These are phyloP conservation scores for Daedaleopsis nitida DNA, from an alignment of 768 basidiomycete species.

Conservation along the genomic window DNA sequence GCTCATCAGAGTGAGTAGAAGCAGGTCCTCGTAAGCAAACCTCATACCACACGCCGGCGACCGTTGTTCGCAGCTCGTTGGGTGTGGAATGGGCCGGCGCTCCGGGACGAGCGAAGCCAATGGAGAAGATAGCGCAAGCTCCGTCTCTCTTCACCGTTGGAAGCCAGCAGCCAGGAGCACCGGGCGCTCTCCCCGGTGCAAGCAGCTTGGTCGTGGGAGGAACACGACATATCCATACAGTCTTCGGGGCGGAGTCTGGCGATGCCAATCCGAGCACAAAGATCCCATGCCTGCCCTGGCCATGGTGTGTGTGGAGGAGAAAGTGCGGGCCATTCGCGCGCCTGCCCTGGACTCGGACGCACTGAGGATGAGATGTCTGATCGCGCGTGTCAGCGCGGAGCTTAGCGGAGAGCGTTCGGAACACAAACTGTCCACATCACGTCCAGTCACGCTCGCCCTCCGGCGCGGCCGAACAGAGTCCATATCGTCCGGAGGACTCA, in stretches of 20 bases:
- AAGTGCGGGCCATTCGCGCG: conserved; percentile 10
- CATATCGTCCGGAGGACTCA: neutral
- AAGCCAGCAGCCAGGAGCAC: neutral
- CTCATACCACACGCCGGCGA: neutral
- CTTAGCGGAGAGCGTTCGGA: conserved; percentile 6
- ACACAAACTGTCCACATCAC: neutral
- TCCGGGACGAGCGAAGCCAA: conserved; percentile 4
- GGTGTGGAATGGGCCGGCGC: neutral
- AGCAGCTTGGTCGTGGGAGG: conserved; percentile 11
- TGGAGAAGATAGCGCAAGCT: neutral
- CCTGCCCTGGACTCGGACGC: conserved; percentile 8
- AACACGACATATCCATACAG: neutral
- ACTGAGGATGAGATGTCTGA: neutral
- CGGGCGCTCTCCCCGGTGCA: neutral
- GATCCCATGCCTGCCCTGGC: neutral
- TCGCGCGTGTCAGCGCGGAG: conserved; percentile 10
- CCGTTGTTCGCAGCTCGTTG: neutral
- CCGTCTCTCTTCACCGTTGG: neutral
- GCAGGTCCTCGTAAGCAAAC: neutral
- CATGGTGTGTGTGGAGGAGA: conserved; percentile 2
- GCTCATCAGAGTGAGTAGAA: conserved; percentile 4
- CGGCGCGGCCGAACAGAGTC: conserved; percentile 1
- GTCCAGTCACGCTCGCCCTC: conserved; percentile 7
- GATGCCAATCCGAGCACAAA: neutral
- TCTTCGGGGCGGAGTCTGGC: neutral